Base-by-base conservation (phyloP, 352 stramenopile genomes). In the Pythium dissimile region DNA sequence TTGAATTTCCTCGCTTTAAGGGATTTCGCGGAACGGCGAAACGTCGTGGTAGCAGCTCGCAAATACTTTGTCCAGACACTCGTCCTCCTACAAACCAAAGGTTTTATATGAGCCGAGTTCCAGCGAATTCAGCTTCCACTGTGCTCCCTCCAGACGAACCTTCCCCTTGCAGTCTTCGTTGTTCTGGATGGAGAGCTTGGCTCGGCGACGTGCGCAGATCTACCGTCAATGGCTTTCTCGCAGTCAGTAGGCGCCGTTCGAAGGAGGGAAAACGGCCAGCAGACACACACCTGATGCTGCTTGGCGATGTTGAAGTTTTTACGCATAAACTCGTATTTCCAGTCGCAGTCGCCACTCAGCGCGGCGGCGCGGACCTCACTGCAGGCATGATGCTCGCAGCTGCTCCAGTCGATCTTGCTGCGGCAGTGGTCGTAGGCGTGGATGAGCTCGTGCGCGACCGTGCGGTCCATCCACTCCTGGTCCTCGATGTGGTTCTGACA, bases 341-440 rank as follows among this genome's bases (percentile, higher is more conserved):
- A 96, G 66, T 95, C 84, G 67, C 89, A 97, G 60, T 97, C 89
- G 26, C 89, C 89, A 51, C 89, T 94, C 26, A 92, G 69, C 44
- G 82, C 80, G 34, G 84, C 84, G 16, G 85, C 82, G 16, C 83
- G 80, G 28, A 94, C 86, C 71, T 98, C 92, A 46, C 86, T 97
- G 70, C 92, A 98, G 18, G 92, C 90, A 62, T 96, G 80, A 59
- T 97, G 88, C 60, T 95, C 84, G 72, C 87, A 97, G 72, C 96
- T 96, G 59, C 80, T 84, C 86, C 88, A 97, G 71, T 98, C 82
- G 45, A 97, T 80, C 62, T 97, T 95, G 59, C 87, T 84, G 50
- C 92, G 86, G 71, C 90, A 97, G 69, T 97, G 84, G 65, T 98
- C 92, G 59, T 89, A 97, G 7, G 92, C 92, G 66, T 98, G 92